Evolutionary conservation across 2,329 filamentous ascomycete species (phyloP).

Genomic region (Nemania diffusa): DNA sequence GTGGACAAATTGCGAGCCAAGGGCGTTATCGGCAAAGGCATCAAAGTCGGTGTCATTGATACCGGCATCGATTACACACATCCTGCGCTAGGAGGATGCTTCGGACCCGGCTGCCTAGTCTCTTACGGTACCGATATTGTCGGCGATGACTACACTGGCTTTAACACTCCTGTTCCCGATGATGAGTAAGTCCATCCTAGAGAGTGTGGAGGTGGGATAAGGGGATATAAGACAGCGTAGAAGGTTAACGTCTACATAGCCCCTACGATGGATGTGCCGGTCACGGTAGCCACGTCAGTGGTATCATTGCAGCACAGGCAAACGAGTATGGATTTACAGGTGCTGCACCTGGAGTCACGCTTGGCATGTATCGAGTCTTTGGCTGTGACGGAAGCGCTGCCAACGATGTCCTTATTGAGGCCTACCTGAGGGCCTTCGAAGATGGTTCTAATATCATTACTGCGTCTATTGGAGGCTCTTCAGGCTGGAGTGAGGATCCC

Average conservation of each 20-base stretch:
- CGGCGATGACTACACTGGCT: constrained; percentile 62
- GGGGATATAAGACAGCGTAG: background rate
- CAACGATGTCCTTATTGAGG: constrained; percentile 64
- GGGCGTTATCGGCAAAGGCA: constrained; percentile 61
- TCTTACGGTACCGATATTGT: constrained; percentile 60
- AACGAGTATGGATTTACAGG: constrained; percentile 66
- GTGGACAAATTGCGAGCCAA: constrained; percentile 62
- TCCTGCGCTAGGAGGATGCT: constrained; percentile 71
- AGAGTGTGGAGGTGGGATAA: background rate
- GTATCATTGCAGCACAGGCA: constrained; percentile 69
- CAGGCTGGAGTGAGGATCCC: constrained; percentile 63
- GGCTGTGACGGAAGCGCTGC: constrained; percentile 62
- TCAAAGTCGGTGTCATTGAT: constrained; percentile 65
- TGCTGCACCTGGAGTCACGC: constrained; percentile 64
- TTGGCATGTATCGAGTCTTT: constrained; percentile 68
- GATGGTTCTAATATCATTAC: constrained; percentile 69
- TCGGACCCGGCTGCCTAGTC: constrained; percentile 68
- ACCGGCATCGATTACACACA: constrained; percentile 71
- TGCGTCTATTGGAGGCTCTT: constrained; percentile 62
- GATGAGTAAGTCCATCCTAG: constrained; percentile 37
- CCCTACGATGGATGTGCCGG: constrained; percentile 66
- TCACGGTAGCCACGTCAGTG: constrained; percentile 69
- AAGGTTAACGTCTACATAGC: constrained; percentile 47
- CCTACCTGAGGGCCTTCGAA: constrained; percentile 69
- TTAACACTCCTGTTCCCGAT: constrained; percentile 46